Conservation (phyloP, 345 rosid genomes). For the Camelina neglecta region DNA sequence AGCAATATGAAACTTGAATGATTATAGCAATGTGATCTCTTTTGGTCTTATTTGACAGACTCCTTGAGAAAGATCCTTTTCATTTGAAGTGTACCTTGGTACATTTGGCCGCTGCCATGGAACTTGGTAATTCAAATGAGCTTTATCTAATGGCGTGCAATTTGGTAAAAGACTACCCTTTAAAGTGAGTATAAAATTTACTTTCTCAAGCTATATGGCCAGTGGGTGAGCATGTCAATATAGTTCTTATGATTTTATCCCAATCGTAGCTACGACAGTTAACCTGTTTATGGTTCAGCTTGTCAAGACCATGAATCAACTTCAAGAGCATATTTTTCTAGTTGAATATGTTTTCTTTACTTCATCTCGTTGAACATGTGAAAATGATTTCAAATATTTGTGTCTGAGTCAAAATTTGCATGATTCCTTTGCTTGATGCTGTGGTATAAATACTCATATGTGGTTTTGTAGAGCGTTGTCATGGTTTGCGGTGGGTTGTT, state of each 20-base stretch:
- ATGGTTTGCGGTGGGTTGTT: slow-evolving; percentile 90
- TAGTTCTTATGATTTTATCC: slow-evolving; percentile 5
- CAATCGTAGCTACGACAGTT: slow-evolving; percentile 10
- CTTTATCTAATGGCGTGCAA: slow-evolving; percentile 95
- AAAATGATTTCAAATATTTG: not conserved
- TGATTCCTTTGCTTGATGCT: slow-evolving; percentile 22
- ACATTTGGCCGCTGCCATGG: slow-evolving; percentile 93
- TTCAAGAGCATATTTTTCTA: not conserved
- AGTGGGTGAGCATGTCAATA: slow-evolving; percentile 23
- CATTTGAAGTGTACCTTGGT: slow-evolving; percentile 86
- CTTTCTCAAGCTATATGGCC: slow-evolving; percentile 3
- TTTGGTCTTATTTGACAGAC: slow-evolving; percentile 49
- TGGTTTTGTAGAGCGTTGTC: slow-evolving; percentile 79
- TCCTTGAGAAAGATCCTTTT: slow-evolving; percentile 98
- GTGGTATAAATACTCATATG: slow-evolving; percentile 19
- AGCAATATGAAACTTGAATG: slow-evolving; percentile 21
- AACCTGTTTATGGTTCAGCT: slow-evolving; percentile 15
- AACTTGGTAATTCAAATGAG: slow-evolving; percentile 96
- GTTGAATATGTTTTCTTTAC: not conserved
- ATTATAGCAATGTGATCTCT: slow-evolving; percentile 29
- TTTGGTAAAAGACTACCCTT: slow-evolving; percentile 95
- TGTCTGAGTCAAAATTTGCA: slow-evolving; percentile 14
- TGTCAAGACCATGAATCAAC: slow-evolving; percentile 14
- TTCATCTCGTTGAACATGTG: not conserved
- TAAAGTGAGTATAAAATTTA: slow-evolving; percentile 63